phyloP scores from a whole-genome alignment of 2,329 filamentous ascomycete genomes.

The Pseudogymnoascus sp. region DNA sequence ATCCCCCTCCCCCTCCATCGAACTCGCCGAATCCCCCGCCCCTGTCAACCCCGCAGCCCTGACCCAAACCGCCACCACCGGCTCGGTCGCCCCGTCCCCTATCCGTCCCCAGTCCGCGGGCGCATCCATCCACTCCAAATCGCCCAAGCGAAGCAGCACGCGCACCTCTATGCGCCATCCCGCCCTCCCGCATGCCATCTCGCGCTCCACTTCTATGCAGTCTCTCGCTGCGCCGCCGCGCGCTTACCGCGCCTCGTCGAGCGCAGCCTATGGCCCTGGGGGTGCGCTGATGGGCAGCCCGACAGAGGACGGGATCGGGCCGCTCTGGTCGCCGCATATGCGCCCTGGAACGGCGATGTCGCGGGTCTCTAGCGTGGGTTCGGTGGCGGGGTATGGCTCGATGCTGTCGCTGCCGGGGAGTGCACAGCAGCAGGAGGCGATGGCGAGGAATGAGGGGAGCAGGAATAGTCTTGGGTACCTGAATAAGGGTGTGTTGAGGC shows the following conservation, averaged over 20 bases:
- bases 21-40: constrained; percentile 22
- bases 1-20: constrained; percentile 16
- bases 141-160: background rate
- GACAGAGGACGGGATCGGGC: background rate
- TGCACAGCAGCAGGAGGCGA: background rate
- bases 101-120: background rate
- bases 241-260: background rate
- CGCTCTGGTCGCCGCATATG: background rate
- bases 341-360: background rate
- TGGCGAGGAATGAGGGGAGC: background rate
- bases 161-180: constrained; percentile 2
- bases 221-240: background rate
- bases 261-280: background rate
- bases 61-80: constrained; percentile 33
- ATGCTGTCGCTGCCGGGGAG: background rate
- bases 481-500: background rate
- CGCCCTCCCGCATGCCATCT: background rate
- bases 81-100: constrained; percentile 36
- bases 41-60: constrained; percentile 17
- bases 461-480: constrained; percentile 1
- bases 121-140: background rate
- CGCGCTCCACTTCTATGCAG: background rate
- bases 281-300: background rate
- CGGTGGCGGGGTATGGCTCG: background rate
- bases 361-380: background rate